Evolutionary conservation across 2,329 filamentous ascomycete species (phyloP).

Genomic region (Scedosporium minutisporum): DNA sequence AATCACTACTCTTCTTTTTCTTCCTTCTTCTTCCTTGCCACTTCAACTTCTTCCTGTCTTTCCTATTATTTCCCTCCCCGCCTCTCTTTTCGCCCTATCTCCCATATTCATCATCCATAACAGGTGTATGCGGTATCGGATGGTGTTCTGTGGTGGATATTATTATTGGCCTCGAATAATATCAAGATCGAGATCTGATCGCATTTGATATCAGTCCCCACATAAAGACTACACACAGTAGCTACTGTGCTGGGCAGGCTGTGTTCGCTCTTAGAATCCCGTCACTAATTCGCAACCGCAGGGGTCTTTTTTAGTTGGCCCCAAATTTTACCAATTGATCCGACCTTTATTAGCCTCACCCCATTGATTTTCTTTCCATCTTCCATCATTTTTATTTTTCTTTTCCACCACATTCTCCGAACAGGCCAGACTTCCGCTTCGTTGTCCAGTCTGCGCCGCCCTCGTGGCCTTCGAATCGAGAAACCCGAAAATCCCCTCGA

Average conservation of each 20-base stretch:
- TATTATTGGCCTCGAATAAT: too few species aligned
- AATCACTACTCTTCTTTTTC: conserved; percentile 5
- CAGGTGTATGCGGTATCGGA: not conserved
- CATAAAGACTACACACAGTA: too few species aligned
- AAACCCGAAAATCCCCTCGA: not conserved
- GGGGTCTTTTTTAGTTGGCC: not conserved
- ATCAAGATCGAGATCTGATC: too few species aligned
- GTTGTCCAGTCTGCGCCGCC: not conserved
- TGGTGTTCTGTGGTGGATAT: not conserved
- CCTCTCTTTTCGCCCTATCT: too few species aligned
- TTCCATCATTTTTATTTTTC: not conserved
- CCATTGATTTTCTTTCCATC: not conserved
- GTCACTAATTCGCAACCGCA: not conserved
- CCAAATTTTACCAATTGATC: not conserved
- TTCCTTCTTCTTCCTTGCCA: not conserved
- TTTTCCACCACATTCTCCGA: not conserved
- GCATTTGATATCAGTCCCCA: too few species aligned
- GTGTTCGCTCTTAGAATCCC: not conserved
- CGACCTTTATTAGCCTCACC: not conserved
- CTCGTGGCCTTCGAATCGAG: not conserved
- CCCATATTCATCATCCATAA: too few species aligned
- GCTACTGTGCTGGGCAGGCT: too few species aligned
- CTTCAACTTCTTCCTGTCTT: not conserved
- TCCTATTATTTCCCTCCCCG: not conserved
- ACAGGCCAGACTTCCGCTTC: not conserved